phyloP scores from a whole-genome alignment of 2,329 filamentous ascomycete genomes.

The Colletotrichum sp. region DNA sequence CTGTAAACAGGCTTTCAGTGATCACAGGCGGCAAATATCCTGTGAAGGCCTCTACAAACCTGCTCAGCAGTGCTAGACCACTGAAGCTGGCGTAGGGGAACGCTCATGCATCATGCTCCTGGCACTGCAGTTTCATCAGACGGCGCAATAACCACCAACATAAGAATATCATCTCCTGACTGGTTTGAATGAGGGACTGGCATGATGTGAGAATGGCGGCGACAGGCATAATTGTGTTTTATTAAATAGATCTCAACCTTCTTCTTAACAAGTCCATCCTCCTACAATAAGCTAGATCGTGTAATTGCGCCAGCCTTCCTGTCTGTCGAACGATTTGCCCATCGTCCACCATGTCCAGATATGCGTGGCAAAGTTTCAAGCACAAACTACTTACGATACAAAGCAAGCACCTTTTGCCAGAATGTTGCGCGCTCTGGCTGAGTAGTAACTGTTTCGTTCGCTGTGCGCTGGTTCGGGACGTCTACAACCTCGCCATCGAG shows the following conservation, averaged over 20 bases:
- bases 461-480: background rate
- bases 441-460: background rate
- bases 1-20: background rate
- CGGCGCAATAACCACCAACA: background rate
- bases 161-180: background rate
- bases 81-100: background rate
- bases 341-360: background rate
- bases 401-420: background rate
- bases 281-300: background rate
- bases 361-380: background rate
- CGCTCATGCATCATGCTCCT: background rate
- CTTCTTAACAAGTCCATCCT: background rate
- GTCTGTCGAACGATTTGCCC: background rate
- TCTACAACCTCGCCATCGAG: slow-evolving; percentile 32
- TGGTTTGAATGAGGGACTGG: background rate
- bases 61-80: background rate
- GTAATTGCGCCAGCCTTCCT: background rate
- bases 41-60: background rate
- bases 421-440: background rate
- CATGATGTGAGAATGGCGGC: background rate
- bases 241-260: background rate
- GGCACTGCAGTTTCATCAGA: background rate
- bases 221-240: background rate
- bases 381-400: background rate
- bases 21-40: background rate